Conservation (phyloP, 768 basidiomycete genomes). For the Crassisporium funariophilum region DNA sequence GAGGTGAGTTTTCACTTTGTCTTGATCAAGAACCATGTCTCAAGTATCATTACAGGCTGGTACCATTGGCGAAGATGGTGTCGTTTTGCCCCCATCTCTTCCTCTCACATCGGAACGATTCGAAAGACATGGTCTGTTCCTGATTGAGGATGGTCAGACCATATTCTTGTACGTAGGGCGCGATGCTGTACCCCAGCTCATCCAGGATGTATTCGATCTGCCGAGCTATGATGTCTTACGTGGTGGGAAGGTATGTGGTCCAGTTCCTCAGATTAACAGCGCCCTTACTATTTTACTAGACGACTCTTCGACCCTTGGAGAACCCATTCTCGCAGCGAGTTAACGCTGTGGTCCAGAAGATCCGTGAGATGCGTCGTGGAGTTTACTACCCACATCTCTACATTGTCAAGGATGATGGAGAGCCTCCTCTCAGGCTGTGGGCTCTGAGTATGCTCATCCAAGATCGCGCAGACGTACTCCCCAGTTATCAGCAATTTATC, state of each 20-base stretch:
- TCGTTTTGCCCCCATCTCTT: slow-evolving; percentile 84
- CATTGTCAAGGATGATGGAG: slow-evolving; percentile 97
- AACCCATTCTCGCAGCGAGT: slow-evolving; percentile 96
- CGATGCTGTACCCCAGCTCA: slow-evolving; percentile 93
- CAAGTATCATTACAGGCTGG: slow-evolving; percentile 61
- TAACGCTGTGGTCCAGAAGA: slow-evolving; percentile 92
- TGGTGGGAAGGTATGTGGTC: slow-evolving; percentile 80
- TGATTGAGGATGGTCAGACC: slow-evolving; percentile 97
- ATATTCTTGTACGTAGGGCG: slow-evolving; percentile 99
- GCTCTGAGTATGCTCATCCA: slow-evolving; percentile 93
- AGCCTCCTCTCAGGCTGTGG: slow-evolving; percentile 93
- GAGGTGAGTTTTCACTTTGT: slow-evolving; percentile 55
- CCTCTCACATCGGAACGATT: slow-evolving; percentile 94
- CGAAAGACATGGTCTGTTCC: slow-evolving; percentile 92
- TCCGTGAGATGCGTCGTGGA: slow-evolving; percentile 89
- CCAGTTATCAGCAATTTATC: slow-evolving; percentile 96
- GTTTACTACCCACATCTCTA: slow-evolving; percentile 94
- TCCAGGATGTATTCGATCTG: slow-evolving; percentile 93
- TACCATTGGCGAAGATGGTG: slow-evolving; percentile 85
- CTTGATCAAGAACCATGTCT: slow-evolving; percentile 1
- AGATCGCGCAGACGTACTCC: slow-evolving; percentile 91
- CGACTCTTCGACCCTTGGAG: slow-evolving; percentile 85
- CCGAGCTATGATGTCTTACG: slow-evolving; percentile 86
- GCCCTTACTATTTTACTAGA: slow-evolving; percentile 44
- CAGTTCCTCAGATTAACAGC: neutral